Percentiles rank a stretch among this genome's conserved stretches.
Conservation (phyloP, 2,329 filamentous ascomycete genomes). For the Colletotrichum spinosum region DNA sequence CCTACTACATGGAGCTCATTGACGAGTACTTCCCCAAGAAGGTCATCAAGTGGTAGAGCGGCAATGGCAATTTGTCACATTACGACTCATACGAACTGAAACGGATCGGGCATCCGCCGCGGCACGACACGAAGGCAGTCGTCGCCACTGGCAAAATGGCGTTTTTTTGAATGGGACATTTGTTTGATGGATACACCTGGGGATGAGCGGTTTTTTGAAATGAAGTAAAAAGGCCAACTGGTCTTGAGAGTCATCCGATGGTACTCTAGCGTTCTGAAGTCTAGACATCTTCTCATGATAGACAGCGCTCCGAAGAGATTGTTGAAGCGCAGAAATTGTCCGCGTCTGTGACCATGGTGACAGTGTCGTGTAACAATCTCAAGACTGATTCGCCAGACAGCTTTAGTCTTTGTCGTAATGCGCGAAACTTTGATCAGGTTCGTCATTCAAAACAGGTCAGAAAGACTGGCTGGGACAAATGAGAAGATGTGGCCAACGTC, state of each 20-base stretch:
- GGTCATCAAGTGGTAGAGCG: slow-evolving; percentile 51
- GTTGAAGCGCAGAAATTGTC: too few species aligned
- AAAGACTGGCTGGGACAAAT: too few species aligned
- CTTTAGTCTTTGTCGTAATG: too few species aligned
- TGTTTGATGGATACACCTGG: slow-evolving; percentile 20
- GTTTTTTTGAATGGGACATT: slow-evolving; percentile 11
- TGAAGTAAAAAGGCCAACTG: slow-evolving; percentile 14
- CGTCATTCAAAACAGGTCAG: too few species aligned
- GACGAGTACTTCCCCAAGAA: slow-evolving; percentile 56
- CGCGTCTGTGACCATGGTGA: too few species aligned
- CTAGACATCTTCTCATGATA: too few species aligned
- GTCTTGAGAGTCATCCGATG: neutral
- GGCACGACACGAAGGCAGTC: neutral
- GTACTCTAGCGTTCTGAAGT: neutral
- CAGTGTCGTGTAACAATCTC: too few species aligned
- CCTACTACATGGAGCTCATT: slow-evolving; percentile 57
- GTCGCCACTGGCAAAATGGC: slow-evolving; percentile 18
- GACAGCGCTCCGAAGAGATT: too few species aligned
- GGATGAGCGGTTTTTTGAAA: slow-evolving; percentile 20
- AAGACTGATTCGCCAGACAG: too few species aligned
- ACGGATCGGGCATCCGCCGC: slow-evolving; percentile 21
- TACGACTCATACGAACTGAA: slow-evolving; percentile 26
- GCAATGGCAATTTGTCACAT: slow-evolving; percentile 11
- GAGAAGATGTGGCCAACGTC: too few species aligned
- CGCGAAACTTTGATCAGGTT: too few species aligned